Evolutionary conservation across 805 yeast genomes (phyloP), one percentile per base, ranked within the genome.

Genomic region (Metschnikowia drakensbergensis): DNA sequence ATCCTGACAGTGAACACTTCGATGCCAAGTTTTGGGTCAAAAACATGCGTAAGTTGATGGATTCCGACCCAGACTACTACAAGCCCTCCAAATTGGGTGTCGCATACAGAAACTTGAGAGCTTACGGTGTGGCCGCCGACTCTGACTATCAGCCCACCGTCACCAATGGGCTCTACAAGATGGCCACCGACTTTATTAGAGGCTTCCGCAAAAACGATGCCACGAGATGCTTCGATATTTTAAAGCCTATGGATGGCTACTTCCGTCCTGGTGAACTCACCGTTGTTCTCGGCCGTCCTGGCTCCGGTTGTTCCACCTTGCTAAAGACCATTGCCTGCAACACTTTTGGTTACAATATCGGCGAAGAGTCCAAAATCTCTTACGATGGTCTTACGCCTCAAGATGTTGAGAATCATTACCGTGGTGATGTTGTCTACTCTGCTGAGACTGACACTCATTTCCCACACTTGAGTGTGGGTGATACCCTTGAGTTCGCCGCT

Each of bases 251-350:
- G 86, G 86, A 83, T 58, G 89, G 83, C 13, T 46, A 77, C 3
- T 69, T 82, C 47, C 68, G 68, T 45, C 82, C 87, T 3, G 88
- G 89, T 42, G 83, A 82, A 52, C 68, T 84, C 41, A 76, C 85
- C 6, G 85, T 84, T 43, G 89, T 86, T 8, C 69, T 86, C 40
- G 92, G 94, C 49, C 77, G 91, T 65, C 92, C 92, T 1, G 92
- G 92, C 59, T 80, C 88, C n/a, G 89, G 90, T 54, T 84, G 89
- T 63, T 77, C 88, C 3, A 83, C 89, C 0, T 67, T 83, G 43
- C 68, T 84, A 57, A 83, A 83, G 56, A 76, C 86, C 3, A 69
- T 85, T 54, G 80, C 89, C 9, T 83, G 82, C 30, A 78, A 81
- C 46, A 80, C 86, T 5, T 77, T 79, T 58, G 88, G 88, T 51